Base-by-base conservation (phyloP, 2,329 filamentous ascomycete genomes). In the Elsinoe perseae region DNA sequence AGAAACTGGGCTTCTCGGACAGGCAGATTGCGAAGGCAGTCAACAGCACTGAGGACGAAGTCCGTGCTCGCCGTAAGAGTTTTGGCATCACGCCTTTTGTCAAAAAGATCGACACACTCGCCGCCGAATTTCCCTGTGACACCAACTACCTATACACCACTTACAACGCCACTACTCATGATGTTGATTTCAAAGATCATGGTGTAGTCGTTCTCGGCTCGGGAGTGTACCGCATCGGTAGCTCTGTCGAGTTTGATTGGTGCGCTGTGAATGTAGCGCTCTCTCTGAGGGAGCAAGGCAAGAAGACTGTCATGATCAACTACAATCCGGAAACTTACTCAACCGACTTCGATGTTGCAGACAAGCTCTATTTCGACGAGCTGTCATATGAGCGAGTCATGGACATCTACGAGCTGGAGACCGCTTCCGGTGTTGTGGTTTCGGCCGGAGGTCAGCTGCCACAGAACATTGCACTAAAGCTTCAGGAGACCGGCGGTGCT, bases 301-400 rank as follows among this genome's bases (percentile, higher is more conserved):
- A 95, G 79, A 96, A 96, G 84, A 97, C 93, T 27, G 84, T 95
- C 57, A 95, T 97, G 89, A 93, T 98, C 67, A 97, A 97, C 67
- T 87, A 83, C 65, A 92, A 93, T 65, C 88, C 88, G 0, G 89
- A 95, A 66, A 95, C 90, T 0, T 83, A 82, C 58, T 77, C 69
- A 56, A 96, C 92, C 0, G 93, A 97, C 72, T 92, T 86, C 69
- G 93, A 98, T 64, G 83, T 82, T 8, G 89, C 90, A 7, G 92
- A 97, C 65, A 89, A 84, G 66, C 81, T 98, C 4, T 98, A 97
- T 75, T 98, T 98, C 62, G 93, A 97, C 65, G 93, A 98, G 73
- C 75, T 97, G 56, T 93, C 86, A 72, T 97, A 96, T 70, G 93
- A 97, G 76, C 86, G 92, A 68, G 92, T 97, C 8, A 95, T 97